Evolutionary conservation across 345 rosid species (phyloP).

Genomic region (Toxicodendron radicans): DNA sequence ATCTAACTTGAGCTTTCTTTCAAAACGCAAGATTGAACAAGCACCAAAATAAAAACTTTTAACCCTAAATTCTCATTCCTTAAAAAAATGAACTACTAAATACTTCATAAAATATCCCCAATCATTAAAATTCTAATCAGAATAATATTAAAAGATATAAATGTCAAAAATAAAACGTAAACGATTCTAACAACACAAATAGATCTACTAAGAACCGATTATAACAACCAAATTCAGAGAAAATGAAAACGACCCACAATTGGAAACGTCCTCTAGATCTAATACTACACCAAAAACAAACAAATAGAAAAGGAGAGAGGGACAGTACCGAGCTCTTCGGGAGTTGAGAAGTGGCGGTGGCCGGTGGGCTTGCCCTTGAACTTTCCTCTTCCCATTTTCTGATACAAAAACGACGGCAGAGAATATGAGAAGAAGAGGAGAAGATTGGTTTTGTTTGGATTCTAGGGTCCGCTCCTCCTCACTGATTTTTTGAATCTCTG

Average conservation of each 20-base stretch:
- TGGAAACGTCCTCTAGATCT: conserved; percentile 1
- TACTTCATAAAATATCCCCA: no score
- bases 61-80: neutral
- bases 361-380: conserved; percentile 81
- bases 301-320: neutral
- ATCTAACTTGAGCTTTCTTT: neutral
- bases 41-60: neutral
- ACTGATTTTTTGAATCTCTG: neutral
- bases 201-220: neutral
- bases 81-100: neutral
- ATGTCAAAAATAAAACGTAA: no score
- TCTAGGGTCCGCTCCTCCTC: neutral
- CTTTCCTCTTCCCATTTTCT: conserved; percentile 65
- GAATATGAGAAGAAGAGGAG: neutral
- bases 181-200: no score
- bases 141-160: no score
- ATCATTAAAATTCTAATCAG: no score
- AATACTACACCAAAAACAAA: neutral
- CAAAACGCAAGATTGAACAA: neutral
- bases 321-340: conserved; percentile 55
- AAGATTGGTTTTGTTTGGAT: neutral
- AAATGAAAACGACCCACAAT: conserved; percentile 2
- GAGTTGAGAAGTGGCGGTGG: conserved; percentile 69
- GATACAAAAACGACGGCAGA: neutral
- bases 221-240: neutral